These are phyloP conservation scores for Solanum habrochaites DNA, from an alignment of 257 asterid species.

Conservation along the genomic window DNA sequence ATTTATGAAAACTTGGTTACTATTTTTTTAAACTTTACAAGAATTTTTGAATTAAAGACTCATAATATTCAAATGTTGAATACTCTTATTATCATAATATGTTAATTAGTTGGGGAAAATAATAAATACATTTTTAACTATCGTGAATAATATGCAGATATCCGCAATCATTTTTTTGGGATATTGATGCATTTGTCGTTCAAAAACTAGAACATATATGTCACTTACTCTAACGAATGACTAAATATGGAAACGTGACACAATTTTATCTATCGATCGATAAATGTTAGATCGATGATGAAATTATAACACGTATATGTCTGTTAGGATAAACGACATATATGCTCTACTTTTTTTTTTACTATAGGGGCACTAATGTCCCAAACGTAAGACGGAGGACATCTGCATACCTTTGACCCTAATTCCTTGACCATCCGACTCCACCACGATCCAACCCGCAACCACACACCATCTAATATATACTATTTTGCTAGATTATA, in stretches of 20 bases:
- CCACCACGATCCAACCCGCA: background rate
- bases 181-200: too few relatives aligned
- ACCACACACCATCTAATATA: background rate
- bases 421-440: background rate
- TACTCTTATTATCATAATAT: too few relatives aligned
- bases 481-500: background rate
- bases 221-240: too few relatives aligned
- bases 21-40: background rate
- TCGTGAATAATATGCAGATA: too few relatives aligned
- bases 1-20: background rate
- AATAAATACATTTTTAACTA: too few relatives aligned
- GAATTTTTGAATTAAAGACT: too few relatives aligned
- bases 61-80: too few relatives aligned
- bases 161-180: too few relatives aligned
- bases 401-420: background rate
- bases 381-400: background rate
- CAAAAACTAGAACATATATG: too few relatives aligned
- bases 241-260: background rate
- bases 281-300: background rate
- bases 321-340: too few relatives aligned
- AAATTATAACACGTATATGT: background rate
- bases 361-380: accelerated
- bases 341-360: background rate
- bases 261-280: background rate
- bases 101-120: background rate